Evolutionary conservation across 108 stramenopile genomes (phyloP).

Genomic region (Aurantiochytrium sp.): DNA sequence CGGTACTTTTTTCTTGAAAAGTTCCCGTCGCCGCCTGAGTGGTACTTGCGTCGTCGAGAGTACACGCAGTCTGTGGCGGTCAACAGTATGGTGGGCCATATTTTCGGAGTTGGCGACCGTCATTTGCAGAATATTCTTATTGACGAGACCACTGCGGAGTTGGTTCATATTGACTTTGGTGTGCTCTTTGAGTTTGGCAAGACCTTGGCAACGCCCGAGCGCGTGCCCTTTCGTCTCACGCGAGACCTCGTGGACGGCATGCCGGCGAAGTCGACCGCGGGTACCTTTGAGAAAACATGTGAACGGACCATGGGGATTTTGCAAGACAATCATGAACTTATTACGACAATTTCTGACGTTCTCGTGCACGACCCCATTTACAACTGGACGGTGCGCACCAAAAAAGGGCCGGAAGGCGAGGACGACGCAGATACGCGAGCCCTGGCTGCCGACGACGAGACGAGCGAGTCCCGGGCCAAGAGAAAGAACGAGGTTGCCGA

Average conservation of each 20-base stretch:
- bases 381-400: constrained; percentile 75
- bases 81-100: constrained; percentile 86
- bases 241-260: constrained; percentile 94
- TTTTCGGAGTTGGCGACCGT: constrained; percentile 97
- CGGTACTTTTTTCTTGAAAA: constrained; percentile 90
- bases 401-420: constrained; percentile 26
- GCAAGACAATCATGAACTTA: constrained; percentile 60
- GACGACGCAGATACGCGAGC: constrained; percentile 25
- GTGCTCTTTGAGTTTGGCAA: constrained; percentile 98
- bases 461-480: too few relatives aligned
- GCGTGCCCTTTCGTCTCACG: constrained; percentile 92
- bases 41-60: constrained; percentile 69
- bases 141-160: constrained; percentile 73
- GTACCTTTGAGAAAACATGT: constrained; percentile 68
- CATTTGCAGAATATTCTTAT: constrained; percentile 90
- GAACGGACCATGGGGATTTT: constrained; percentile 70
- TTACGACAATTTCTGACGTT: constrained; percentile 85
- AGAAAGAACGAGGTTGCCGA: constrained; percentile 32
- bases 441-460: not conserved
- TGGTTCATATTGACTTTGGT: constrained; percentile 98
- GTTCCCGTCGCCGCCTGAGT: constrained; percentile 70
- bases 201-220: constrained; percentile 72
- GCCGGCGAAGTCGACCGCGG: constrained; percentile 70
- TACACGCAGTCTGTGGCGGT: constrained; percentile 89
- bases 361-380: constrained; percentile 88